Conservation (phyloP, 192 early-diverging fungal species). For the Umbelopsis sp. region DNA sequence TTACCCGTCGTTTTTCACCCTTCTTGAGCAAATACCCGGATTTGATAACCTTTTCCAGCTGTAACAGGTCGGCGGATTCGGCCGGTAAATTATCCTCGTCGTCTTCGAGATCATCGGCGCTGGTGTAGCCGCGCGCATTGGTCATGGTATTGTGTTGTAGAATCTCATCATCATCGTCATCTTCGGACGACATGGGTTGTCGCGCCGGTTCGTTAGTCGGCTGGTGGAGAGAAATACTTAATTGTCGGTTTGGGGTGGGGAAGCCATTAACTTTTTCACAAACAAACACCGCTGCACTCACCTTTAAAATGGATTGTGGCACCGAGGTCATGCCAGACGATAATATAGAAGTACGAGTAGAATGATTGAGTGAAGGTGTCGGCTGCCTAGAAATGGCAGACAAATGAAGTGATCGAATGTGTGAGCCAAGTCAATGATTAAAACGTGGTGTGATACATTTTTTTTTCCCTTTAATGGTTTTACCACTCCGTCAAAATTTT, state of each 20-base stretch:
- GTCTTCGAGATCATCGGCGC: conserved; percentile 24
- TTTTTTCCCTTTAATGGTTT: too few relatives aligned
- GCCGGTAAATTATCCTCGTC: conserved; percentile 42
- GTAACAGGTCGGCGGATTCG: conserved; percentile 50
- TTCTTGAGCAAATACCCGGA: conserved; percentile 63
- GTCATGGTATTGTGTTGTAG: conserved; percentile 3
- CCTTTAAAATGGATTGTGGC: conserved; percentile 12
- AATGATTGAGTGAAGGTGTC: too few relatives aligned
- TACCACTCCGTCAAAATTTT: too few relatives aligned
- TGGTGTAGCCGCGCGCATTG: conserved; percentile 19
- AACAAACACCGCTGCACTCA: neutral
- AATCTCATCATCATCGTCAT: conserved; percentile 7
- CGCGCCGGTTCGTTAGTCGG: neutral
- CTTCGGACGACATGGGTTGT: neutral
- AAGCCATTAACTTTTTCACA: neutral
- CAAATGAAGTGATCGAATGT: too few relatives aligned
- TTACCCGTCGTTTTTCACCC: conserved; percentile 61
- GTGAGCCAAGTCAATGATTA: too few relatives aligned
- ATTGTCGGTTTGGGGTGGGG: neutral
- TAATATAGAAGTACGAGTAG: neutral
- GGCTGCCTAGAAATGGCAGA: too few relatives aligned
- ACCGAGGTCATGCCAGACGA: conserved; percentile 7
- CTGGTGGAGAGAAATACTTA: neutral
- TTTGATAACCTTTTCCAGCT: conserved; percentile 55
- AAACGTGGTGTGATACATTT: too few relatives aligned